Conservation (phyloP, 1,284 basidiomycete genomes). For the Malassezia obtusa region DNA sequence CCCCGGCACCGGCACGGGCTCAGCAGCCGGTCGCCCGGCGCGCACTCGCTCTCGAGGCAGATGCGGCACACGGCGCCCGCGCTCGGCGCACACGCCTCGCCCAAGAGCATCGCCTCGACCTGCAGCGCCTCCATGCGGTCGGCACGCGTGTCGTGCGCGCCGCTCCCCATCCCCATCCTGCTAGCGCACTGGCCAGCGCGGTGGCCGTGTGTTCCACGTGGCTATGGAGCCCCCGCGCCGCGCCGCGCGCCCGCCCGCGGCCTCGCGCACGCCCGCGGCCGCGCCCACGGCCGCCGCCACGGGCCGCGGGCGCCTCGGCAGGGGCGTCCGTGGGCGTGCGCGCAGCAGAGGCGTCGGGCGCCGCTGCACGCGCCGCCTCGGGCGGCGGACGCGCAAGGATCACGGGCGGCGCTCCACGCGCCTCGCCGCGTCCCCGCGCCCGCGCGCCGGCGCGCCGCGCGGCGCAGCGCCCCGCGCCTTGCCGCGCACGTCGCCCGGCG, state of each 20-base stretch:
- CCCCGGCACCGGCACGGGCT: constrained; percentile 37
- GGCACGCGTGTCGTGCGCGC: background rate
- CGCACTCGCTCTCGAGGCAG: constrained; percentile 2
- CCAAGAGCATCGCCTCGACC: constrained; percentile 9
- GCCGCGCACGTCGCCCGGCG: background rate
- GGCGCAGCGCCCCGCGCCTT: background rate
- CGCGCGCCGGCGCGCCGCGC: too few species aligned
- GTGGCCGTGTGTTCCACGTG: background rate
- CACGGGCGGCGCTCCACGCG: too few species aligned
- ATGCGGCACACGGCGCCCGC: constrained; percentile 8
- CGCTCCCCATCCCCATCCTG: background rate
- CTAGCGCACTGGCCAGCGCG: background rate
- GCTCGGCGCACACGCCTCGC: too few species aligned
- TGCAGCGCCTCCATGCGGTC: constrained; percentile 6
- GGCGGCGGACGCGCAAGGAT: too few species aligned
- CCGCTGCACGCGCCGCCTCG: too few species aligned
- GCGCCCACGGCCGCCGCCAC: background rate
- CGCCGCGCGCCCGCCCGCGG: background rate
- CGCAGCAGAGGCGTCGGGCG: too few species aligned
- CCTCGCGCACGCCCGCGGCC: constrained; percentile 1
- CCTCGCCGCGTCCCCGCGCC: too few species aligned
- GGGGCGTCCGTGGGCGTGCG: background rate
- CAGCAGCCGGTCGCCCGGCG: constrained; percentile 16
- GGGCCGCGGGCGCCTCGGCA: background rate
- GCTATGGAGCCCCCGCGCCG: background rate